These are phyloP conservation scores for Saturnispora silvae DNA, from an alignment of 805 yeast species.

Conservation along the genomic window DNA sequence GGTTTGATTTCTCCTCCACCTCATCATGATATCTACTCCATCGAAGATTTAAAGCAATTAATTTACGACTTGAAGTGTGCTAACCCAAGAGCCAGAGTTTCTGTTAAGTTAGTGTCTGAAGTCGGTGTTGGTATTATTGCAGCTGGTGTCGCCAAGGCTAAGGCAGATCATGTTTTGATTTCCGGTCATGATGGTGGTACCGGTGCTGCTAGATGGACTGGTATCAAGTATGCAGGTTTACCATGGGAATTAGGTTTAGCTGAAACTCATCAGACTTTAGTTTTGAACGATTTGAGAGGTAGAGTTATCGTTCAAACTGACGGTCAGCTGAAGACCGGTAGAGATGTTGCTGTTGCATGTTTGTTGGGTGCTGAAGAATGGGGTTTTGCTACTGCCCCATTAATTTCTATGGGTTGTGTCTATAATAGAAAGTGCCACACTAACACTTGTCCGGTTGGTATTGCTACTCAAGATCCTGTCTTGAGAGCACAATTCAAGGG, in stretches of 20 bases:
- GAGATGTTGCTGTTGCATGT: conserved; percentile 94
- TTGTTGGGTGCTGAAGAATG: conserved; percentile 96
- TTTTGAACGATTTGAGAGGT: conserved; percentile 90
- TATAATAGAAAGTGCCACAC: conserved; percentile 93
- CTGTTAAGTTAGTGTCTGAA: conserved; percentile 93
- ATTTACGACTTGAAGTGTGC: conserved; percentile 94
- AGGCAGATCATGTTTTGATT: conserved; percentile 90
- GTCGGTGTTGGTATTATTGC: conserved; percentile 99
- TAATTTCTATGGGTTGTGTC: conserved; percentile 95
- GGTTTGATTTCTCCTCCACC: conserved; percentile 98
- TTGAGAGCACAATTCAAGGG: conserved; percentile 87
- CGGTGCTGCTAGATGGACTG: conserved; percentile 97
- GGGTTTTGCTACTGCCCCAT: conserved; percentile 96
- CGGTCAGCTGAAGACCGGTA: conserved; percentile 94
- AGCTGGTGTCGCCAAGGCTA: conserved; percentile 98
- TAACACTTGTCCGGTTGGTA: conserved; percentile 95
- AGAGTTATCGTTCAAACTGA: conserved; percentile 95
- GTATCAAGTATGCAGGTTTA: conserved; percentile 92
- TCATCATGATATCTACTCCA: conserved; percentile 96
- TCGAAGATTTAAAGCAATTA: conserved; percentile 94
- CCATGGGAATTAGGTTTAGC: conserved; percentile 99
- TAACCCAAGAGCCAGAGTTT: conserved; percentile 93
- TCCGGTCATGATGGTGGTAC: conserved; percentile 99
- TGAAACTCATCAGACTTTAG: conserved; percentile 95
- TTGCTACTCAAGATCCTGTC: conserved; percentile 96